Evolutionary conservation across 345 rosid species (phyloP), one percentile per base, ranked within the genome.

Genomic region (Syzygium jambos): DNA sequence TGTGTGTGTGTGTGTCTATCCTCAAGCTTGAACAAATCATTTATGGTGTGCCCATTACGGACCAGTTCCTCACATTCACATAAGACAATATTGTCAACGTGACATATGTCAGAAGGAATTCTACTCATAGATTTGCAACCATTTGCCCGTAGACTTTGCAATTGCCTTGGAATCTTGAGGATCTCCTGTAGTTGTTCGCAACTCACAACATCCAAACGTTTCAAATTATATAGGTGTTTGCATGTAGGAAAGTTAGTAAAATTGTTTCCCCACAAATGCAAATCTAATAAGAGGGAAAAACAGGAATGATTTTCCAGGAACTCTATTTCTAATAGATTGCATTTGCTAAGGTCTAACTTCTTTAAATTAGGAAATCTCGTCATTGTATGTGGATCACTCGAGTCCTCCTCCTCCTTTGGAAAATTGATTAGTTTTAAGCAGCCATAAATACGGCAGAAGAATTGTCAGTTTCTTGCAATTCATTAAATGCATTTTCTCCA

Each of bases 261-360:
- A 12, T 12, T 59, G 68, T 5, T 61, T n/a, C 9, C 4, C 0
- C 0, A 0, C 17, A 61, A 27, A 13, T 0, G 0, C 68, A 61
- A n/a, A 27, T 0, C 0, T 2, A 0, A 2, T 27, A 59, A 12
- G 0, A 7, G 25, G 9, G 68, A 34, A n/a, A 61, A 61, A n/a
- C 34, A 61, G 1, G 17, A 61, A n/a, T 0, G 9, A 61, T 61
- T 2, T 16, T n/a, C 30, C 4, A 61, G 0, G 2, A 61, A 61
- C 0, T 61, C 68, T n/a, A n/a, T 1, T n/a, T 61, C 2, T 0
- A 9, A 61, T 61, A 27, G n/a, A 61, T n/a, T 61, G 68, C 68
- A 61, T 27, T 0, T 0, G 0, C 0, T 0, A 3, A 61, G 34
- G 0, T 0, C 0, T 61, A 61, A 13, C 1, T 0, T 1, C 4